Conservation (phyloP, 768 basidiomycete species). For the Leccinum arenicola region DNA sequence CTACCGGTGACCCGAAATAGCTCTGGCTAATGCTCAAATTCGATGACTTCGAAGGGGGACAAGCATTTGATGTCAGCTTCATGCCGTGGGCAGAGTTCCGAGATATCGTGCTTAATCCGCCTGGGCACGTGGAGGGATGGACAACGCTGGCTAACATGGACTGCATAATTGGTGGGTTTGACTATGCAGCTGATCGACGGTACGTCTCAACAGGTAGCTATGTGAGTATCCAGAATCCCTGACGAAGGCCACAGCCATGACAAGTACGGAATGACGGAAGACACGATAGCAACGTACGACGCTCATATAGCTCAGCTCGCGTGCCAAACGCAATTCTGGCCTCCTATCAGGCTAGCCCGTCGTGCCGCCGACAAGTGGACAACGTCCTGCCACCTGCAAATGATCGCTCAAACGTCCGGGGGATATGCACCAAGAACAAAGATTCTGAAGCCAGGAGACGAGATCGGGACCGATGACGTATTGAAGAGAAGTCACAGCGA, state of each 20-base stretch:
- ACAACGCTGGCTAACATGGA: neutral
- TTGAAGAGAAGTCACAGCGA: neutral
- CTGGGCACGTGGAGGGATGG: neutral
- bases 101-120: neutral
- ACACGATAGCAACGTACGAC: neutral
- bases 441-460: neutral
- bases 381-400: neutral
- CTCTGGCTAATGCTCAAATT: neutral
- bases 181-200: neutral
- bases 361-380: neutral
- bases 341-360: neutral
- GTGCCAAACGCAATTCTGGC: slow-evolving; percentile 3
- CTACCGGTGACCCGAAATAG: neutral
- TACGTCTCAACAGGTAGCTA: neutral
- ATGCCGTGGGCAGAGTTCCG: neutral
- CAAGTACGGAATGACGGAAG: neutral
- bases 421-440: neutral
- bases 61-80: neutral
- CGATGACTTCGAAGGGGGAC: neutral
- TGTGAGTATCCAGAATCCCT: neutral
- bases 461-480: neutral
- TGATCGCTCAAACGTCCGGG: neutral
- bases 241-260: no score
- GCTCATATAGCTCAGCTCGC: neutral
- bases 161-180: neutral